Percentiles rank a stretch among this genome's conserved stretches.
Evolutionary conservation across 306 rosid genomes (phyloP).

Genomic region (Corylus heterophylla): DNA sequence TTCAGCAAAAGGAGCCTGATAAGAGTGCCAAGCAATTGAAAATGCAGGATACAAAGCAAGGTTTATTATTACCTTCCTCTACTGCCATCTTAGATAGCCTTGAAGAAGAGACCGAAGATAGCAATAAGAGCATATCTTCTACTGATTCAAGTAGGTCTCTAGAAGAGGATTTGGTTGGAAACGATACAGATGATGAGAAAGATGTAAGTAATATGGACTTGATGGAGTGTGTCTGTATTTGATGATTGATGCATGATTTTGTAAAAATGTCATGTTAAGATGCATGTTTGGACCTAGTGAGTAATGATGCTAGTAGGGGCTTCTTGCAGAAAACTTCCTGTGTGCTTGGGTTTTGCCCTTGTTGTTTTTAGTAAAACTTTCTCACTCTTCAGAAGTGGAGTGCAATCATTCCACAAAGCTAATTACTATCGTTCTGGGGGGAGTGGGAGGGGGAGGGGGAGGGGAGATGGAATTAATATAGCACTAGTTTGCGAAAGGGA

Average conservation of each 20-base stretch:
- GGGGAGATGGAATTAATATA: background rate
- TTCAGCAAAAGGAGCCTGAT: slow-evolving; percentile 48
- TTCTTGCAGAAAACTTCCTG: background rate
- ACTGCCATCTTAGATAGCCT: slow-evolving; percentile 49
- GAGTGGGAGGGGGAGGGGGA: background rate
- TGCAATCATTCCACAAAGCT: slow-evolving; percentile 1
- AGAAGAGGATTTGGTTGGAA: slow-evolving; percentile 33
- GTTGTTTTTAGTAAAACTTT: background rate
- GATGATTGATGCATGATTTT: slow-evolving; percentile 9
- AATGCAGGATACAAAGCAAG: slow-evolving; percentile 45
- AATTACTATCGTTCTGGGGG: background rate
- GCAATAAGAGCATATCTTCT: slow-evolving; percentile 43
- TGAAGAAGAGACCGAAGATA: slow-evolving; percentile 67
- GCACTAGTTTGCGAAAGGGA: background rate
- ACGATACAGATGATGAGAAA: slow-evolving; percentile 46
- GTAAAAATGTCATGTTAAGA: background rate
- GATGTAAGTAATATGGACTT: slow-evolving; percentile 49
- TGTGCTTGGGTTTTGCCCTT: background rate
- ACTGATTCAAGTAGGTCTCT: slow-evolving; percentile 50
- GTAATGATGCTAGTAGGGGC: background rate
- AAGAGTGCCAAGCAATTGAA: slow-evolving; percentile 34
- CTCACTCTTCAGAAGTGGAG: background rate
- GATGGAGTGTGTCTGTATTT: slow-evolving; percentile 22
- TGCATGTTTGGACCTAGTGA: background rate
- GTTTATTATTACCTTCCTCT: slow-evolving; percentile 28